Evolutionary conservation across 148 eudicot species (phyloP), one percentile per base, ranked within the genome.

Genomic region (Fallopia convolvulus): DNA sequence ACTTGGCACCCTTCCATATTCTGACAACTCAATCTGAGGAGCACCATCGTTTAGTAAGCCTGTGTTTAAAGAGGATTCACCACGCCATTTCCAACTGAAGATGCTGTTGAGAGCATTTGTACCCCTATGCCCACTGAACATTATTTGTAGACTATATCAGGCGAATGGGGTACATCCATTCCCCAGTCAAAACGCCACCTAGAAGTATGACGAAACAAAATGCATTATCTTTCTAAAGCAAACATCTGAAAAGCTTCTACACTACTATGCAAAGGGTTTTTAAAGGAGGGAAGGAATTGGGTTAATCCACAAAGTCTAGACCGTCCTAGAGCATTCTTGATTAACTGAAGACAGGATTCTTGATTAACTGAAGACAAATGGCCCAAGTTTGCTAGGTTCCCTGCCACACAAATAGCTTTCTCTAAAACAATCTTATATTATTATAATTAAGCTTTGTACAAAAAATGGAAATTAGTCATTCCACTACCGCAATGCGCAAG

Each of bases 1-100:
- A 85, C 99, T 95, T 15, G 94, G 92, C 26, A 90, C 84, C 78
- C 85, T 83, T 61, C 84, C 90, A 75, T 93, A 95, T 17, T 83
- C 90, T 10, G 99, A 93, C 77, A 95, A 75, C 80, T 95, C 97
- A 72, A 95, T 91, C 85, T 90, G 97, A 53, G 86, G 91, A 79
- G 84, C 84, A 39, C 49, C 83, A 53, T 89, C 86, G 72, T 83
- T 73, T 42, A 93, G 94, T 48, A 93, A 84, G 75, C 90, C 86
- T 63, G 86, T 83, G 9, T 79, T 79, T 70, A 95, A 77, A 79
- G 92, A 86, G 74, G 97, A 84, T 76, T 87, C 90, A 77, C 83
- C 80, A 50, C 55, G 86, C 86, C 81, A 44, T 81, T 82, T 90
- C 93, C 93, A 86, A 79, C 88, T 86, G 74, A 93, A 91, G 76